Base-by-base conservation (phyloP, 2,329 filamentous ascomycete genomes). In the Hypoxylon sp. region DNA sequence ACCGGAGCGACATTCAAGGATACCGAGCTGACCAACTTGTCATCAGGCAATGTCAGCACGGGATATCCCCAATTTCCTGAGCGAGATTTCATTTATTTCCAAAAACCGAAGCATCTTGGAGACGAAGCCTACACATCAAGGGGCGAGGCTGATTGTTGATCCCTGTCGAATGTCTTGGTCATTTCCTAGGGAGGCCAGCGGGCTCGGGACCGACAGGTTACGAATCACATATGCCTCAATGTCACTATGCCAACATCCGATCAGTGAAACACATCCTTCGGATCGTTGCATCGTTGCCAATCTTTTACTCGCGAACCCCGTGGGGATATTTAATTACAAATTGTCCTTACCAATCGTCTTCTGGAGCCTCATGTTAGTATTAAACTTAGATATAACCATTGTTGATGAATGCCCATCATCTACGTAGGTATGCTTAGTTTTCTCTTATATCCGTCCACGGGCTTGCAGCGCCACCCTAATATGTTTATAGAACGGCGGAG, bases 401-500 rank as follows among this genome's bases (percentile, higher is more conserved):
- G 5, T 3, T 5, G 19, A 42, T 22, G 6, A 31, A 44, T 22
- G 19, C 10, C 9, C 3, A 42, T 42, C 6, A 22, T 44, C 5
- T 22, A n/a, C 17, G 5, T 44, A n/a, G n/a, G n/a, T n/a, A 17
- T 9, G 8, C 19, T 17, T n/a, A 11, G 22, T 47, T 26, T 26
- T 19, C 17, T 10, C n/a, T 44, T 47, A 55, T 3, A 31, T 56
- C 9, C 35, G 48, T 53, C 52, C 55, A n/a, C 57, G 48, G 14
- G 48, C 63, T 65, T 64, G 44, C 3, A 59, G 3, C n/a, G 31
- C 47, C 14, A 60, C 63, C 26, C 65, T 63, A 5, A 71, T 26
- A 22, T 26, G 70, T 17, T 68, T 64, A n/a, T 69, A 67, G 33
- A 65, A 4, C 13, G 72, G 72, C 33, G 73, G 70, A 33, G 69